Evolutionary conservation across 129 eudicot genomes (phyloP), one percentile per base, ranked within the genome.

Genomic region (Flaveria brownii): DNA sequence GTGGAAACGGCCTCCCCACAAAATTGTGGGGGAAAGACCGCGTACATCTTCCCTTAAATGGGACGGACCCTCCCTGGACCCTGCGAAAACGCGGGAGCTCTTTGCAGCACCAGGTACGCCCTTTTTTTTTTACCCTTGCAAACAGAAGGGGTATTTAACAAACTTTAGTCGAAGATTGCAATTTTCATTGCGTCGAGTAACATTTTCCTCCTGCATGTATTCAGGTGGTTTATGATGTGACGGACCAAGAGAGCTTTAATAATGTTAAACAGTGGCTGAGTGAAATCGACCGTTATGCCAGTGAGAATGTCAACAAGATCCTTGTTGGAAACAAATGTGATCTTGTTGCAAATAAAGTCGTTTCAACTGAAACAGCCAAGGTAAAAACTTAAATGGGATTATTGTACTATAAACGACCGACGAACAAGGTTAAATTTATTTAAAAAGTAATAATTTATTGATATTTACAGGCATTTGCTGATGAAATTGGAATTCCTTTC

Each of bases 211-310:
- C 5, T 63, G 45, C 30, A 28, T 63, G 22, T 33, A 7, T 63
- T 30, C 81, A 94, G 98, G 88, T 94, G 77, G 98, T 94, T 51
- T 94, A 94, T 81, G 96, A 94, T 87, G 96, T 94, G 61, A 94
- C 98, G 14, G 98, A 93, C 72, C 88, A 84, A 80, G 97, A 89
- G 42, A 91, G 97, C 84, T 93, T 93, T 78, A 89, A 93, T 75
- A 93, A 93, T 41, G 98, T 93, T 74, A 93, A 93, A 82, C 98
- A 93, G 83, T 93, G 98, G 98, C 84, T 93, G 81, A 88, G 86
- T 81, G 98, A 93, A 76, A 94, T 94, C 68, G 97, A 94, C 72
- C 97, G 96, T 14, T 94, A 94, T 84, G 97, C 98, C 17, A 91
- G 93, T 84, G 93, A 91, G 72, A 91, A 86, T 81, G 98, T 94